Conservation (phyloP, 371 early-diverging fungal genomes). For the Chytridium lagenaria region DNA sequence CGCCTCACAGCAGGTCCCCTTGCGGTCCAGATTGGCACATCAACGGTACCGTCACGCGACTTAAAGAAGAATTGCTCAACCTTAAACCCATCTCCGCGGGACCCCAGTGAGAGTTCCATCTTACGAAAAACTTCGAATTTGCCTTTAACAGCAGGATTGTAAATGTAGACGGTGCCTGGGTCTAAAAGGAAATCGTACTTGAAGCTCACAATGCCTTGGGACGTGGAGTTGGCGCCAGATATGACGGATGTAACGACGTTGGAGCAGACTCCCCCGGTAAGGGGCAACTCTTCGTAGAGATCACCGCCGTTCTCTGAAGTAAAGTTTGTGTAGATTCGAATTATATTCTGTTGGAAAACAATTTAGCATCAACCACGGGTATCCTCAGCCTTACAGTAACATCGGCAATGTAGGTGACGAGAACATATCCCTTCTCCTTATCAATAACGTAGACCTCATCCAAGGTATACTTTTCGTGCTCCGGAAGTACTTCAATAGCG, state of each 20-base stretch:
- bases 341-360: constrained; percentile 16
- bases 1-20: neutral
- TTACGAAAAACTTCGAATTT: constrained; percentile 15
- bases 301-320: constrained; percentile 11
- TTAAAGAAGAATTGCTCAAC: constrained; percentile 27
- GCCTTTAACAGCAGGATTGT: constrained; percentile 14
- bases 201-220: constrained; percentile 18
- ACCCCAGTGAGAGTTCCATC: neutral
- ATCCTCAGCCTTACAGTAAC: constrained; percentile 20
- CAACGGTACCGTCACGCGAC: constrained; percentile 27
- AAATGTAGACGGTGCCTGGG: constrained; percentile 34
- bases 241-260: constrained; percentile 9
- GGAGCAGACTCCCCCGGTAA: constrained; percentile 20
- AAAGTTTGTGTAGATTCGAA: constrained; percentile 23
- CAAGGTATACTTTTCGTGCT: constrained; percentile 15
- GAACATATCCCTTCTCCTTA: constrained; percentile 11
- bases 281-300: constrained; percentile 20
- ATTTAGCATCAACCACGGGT: neutral
- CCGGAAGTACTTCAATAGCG: constrained; percentile 28
- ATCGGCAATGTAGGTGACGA: constrained; percentile 29
- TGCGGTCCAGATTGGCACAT: constrained; percentile 15
- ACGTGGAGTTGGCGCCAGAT: neutral
- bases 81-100: neutral
- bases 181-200: constrained; percentile 25
- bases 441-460: constrained; percentile 16